Conservation (phyloP, 148 eudicot species). For the Camellia sinensis region DNA sequence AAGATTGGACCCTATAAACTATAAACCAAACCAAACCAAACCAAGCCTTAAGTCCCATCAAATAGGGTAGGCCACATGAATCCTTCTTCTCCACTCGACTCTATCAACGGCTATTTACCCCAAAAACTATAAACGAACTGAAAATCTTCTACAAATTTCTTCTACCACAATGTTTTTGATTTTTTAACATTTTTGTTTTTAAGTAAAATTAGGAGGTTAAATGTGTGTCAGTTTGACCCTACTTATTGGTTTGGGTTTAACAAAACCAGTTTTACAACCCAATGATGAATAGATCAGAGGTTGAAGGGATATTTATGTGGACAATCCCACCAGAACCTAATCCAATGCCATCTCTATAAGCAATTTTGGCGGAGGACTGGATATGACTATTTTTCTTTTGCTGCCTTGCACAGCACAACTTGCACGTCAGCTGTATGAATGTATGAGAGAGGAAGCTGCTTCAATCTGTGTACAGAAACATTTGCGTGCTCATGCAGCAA, state of each 20-base stretch:
- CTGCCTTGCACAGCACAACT: constrained; percentile 42
- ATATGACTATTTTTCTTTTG: constrained; percentile 12
- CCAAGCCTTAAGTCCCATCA: too few relatives aligned
- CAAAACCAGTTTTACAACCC: neutral
- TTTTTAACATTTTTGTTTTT: neutral
- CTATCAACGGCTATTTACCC: too few relatives aligned
- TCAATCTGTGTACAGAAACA: constrained; percentile 86
- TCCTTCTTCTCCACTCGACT: too few relatives aligned
- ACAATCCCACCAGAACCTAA: neutral
- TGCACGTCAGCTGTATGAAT: constrained; percentile 70
- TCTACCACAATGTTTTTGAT: neutral
- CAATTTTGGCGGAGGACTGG: neutral
- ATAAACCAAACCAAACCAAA: neutral
- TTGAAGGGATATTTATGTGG: neutral
- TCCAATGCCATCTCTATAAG: neutral
- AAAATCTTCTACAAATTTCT: neutral
- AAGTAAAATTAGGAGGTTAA: too few relatives aligned
- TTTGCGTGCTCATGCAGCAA: constrained; percentile 60
- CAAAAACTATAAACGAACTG: neutral
- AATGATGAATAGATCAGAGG: neutral
- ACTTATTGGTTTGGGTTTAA: neutral
- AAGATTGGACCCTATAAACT: neutral
- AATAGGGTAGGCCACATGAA: too few relatives aligned
- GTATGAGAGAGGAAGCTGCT: constrained; percentile 73
- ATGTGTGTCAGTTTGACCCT: neutral